Conservation (phyloP, 2,329 filamentous ascomycete species). For the Aspergillus ochraceus region DNA sequence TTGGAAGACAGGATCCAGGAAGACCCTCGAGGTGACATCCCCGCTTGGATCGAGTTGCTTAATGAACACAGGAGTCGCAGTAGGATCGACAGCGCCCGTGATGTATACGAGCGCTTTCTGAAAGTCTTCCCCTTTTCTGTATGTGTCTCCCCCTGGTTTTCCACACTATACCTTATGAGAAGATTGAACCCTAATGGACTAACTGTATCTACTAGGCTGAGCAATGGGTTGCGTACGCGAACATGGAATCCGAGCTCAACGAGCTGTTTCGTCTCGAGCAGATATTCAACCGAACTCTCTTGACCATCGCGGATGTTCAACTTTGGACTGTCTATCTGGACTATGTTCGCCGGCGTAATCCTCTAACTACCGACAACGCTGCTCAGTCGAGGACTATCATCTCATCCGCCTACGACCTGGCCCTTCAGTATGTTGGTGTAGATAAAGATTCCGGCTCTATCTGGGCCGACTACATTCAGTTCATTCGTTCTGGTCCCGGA, state of each 20-base stretch:
- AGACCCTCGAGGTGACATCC: conserved; percentile 87
- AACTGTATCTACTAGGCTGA: conserved; percentile 67
- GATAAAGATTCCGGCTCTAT: conserved; percentile 87
- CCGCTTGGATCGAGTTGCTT: conserved; percentile 88
- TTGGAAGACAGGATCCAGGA: conserved; percentile 90
- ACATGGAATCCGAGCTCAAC: conserved; percentile 85
- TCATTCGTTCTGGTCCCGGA: conserved; percentile 85
- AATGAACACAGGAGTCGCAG: conserved; percentile 78
- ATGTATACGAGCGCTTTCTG: conserved; percentile 82
- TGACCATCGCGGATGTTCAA: conserved; percentile 76
- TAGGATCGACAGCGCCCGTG: conserved; percentile 77
- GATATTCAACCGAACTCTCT: conserved; percentile 78
- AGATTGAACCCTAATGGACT: conserved; percentile 22
- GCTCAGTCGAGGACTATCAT: conserved; percentile 77
- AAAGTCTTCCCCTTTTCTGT: conserved; percentile 87
- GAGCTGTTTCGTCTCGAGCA: conserved; percentile 78
- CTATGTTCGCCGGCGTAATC: conserved; percentile 89
- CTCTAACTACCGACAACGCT: conserved; percentile 74
- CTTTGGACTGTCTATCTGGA: conserved; percentile 94
- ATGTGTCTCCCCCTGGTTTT: conserved; percentile 44
- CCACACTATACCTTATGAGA: background rate
- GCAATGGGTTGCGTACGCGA: conserved; percentile 83
- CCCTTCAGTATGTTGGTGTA: conserved; percentile 83
- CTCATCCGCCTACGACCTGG: conserved; percentile 86
- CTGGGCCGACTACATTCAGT: conserved; percentile 94